These are phyloP conservation scores for Fonsecaea multimorphosa DNA, from an alignment of 2,329 filamentous ascomycete species.

Conservation along the genomic window DNA sequence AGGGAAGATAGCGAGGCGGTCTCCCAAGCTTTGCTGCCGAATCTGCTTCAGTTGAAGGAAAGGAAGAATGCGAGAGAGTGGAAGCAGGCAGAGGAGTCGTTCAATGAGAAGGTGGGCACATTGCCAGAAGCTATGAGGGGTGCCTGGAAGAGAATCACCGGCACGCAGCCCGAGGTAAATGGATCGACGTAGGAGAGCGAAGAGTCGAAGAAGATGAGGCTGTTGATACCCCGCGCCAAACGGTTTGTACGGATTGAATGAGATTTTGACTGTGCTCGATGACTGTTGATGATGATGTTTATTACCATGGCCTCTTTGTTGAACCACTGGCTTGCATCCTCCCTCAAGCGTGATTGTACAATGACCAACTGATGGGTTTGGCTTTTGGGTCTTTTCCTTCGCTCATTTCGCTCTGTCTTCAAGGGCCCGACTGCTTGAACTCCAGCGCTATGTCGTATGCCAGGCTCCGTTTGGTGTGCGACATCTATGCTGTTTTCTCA, in stretches of 20 bases:
- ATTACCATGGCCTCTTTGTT: neutral
- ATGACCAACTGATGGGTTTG: neutral
- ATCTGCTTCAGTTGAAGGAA: conserved; percentile 77
- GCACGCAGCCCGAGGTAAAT: neutral
- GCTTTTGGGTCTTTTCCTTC: neutral
- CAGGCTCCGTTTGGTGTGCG: neutral
- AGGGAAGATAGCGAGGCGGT: conserved; percentile 88
- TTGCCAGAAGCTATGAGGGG: conserved; percentile 56
- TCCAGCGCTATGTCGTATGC: conserved; percentile 6
- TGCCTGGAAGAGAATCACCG: conserved; percentile 7
- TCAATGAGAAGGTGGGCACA: conserved; percentile 71
- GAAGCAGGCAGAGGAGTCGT: conserved; percentile 82
- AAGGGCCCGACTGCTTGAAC: neutral
- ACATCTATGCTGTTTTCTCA: neutral
- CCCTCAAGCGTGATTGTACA: neutral
- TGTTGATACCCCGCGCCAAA: neutral
- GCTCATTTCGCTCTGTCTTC: neutral
- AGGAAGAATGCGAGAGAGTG: conserved; percentile 75
- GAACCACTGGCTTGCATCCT: neutral
- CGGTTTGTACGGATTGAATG: neutral
- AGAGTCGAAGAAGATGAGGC: neutral
- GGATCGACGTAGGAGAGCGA: neutral
- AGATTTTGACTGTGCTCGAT: neutral
- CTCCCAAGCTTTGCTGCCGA: conserved; percentile 76
- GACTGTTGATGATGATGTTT: neutral